Evolutionary conservation across 345 rosid genomes (phyloP).

Genomic region (Clarkia xantiana): DNA sequence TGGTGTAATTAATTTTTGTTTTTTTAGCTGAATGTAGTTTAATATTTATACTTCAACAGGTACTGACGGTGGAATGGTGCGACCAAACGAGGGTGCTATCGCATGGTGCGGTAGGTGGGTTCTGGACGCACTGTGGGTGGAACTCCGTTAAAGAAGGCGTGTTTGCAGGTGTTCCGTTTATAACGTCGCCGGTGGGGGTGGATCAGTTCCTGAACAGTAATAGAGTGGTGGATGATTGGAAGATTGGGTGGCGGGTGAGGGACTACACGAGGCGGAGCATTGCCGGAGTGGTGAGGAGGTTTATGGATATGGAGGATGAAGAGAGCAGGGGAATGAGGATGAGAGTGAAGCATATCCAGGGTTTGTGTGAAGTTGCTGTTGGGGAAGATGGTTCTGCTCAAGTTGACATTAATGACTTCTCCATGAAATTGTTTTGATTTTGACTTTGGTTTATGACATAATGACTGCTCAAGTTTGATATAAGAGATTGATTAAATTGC

Average conservation of each 20-base stretch:
- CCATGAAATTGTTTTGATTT: neutral
- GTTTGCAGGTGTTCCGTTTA: constrained; percentile 25
- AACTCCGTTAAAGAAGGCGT: constrained; percentile 22
- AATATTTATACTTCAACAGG: too few species aligned
- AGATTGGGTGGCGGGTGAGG: constrained; percentile 21
- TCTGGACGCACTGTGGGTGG: constrained; percentile 29
- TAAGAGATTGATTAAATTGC: too few species aligned
- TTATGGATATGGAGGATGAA: constrained; percentile 12
- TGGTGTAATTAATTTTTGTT: too few species aligned
- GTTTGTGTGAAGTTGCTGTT: constrained; percentile 8
- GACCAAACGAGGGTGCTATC: constrained; percentile 21
- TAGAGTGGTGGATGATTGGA: constrained; percentile 23
- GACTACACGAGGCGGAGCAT: constrained; percentile 9
- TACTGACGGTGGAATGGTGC: constrained; percentile 22
- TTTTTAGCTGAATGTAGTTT: too few species aligned
- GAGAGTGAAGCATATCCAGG: constrained; percentile 10
- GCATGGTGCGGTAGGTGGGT: constrained; percentile 26
- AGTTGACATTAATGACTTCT: neutral
- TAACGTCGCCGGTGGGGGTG: constrained; percentile 20
- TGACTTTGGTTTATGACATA: too few species aligned
- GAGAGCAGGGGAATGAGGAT: constrained; percentile 13
- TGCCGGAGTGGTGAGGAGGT: constrained; percentile 4
- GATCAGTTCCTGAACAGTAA: constrained; percentile 21
- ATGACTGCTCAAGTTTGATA: too few species aligned
- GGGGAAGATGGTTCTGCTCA: constrained; percentile 15